Conservation (phyloP, 2,329 filamentous ascomycete genomes). For the Calonectria ilicicola region DNA sequence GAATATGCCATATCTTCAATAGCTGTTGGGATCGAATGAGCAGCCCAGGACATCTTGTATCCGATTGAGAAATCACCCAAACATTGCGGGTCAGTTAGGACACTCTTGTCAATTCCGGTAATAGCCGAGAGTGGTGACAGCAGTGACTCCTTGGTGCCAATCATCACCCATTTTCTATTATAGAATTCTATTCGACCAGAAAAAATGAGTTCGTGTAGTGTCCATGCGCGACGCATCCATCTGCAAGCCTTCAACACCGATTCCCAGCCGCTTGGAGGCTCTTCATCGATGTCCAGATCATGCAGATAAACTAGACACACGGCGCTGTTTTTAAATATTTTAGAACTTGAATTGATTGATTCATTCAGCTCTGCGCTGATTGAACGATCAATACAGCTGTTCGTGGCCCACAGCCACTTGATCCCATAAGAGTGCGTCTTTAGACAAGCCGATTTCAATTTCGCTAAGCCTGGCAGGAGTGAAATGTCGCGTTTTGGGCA, state of each 20-base stretch:
- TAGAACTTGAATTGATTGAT: neutral
- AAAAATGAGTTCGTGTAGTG: neutral
- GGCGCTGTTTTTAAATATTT: neutral
- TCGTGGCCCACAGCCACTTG: neutral
- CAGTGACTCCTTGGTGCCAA: neutral
- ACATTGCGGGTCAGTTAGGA: neutral
- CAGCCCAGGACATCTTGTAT: neutral
- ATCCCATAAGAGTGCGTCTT: neutral
- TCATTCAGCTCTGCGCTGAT: neutral
- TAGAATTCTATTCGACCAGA: neutral
- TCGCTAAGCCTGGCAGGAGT: neutral
- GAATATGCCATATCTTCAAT: neutral
- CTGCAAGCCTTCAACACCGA: neutral
- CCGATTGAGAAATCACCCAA: neutral
- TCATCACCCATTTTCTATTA: neutral
- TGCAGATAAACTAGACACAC: neutral
- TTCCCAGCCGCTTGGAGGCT: neutral
- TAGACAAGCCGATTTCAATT: neutral
- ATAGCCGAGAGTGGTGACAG: neutral
- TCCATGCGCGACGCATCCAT: neutral
- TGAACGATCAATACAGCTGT: neutral
- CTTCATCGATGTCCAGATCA: neutral
- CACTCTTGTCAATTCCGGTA: neutral
- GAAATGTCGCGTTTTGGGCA: neutral
- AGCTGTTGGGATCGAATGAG: neutral